Conservation (phyloP, 768 basidiomycete genomes). For the Suillus discolor region DNA sequence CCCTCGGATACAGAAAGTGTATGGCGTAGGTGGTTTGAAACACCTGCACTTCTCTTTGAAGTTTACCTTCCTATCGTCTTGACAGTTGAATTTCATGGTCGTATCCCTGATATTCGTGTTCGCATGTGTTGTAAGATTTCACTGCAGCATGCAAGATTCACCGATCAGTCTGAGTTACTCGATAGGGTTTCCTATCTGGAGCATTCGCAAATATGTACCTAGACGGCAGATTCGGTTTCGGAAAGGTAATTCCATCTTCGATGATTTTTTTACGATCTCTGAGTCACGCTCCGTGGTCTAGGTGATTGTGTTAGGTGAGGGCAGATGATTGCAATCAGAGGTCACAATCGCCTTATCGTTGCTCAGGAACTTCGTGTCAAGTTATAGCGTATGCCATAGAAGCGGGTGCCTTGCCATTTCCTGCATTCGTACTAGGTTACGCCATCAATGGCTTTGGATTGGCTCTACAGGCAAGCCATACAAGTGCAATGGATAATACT, state of each 20-base stretch:
- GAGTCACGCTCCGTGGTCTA: background rate
- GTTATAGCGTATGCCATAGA: constrained; percentile 37
- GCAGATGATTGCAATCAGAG: background rate
- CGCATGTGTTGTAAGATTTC: constrained; percentile 40
- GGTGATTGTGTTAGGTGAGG: constrained; percentile 32
- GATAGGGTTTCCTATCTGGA: constrained; percentile 35
- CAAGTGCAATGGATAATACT: background rate
- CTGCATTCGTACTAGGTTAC: constrained; percentile 44
- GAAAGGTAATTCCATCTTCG: constrained; percentile 26
- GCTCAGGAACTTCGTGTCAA: constrained; percentile 31
- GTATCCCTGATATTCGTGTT: constrained; percentile 62
- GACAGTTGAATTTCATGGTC: constrained; percentile 48
- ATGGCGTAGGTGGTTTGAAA: constrained; percentile 37
- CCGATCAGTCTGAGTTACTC: background rate
- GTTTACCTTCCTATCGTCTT: constrained; percentile 4
- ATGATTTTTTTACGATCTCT: background rate
- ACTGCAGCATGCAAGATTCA: background rate
- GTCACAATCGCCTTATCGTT: background rate
- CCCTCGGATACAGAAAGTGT: constrained; percentile 66
- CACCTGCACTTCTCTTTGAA: background rate
- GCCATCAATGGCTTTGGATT: constrained; percentile 46
- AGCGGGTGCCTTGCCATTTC: constrained; percentile 46
- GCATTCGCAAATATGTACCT: constrained; percentile 33
- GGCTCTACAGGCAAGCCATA: constrained; percentile 45
- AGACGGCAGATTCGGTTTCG: constrained; percentile 35